These are phyloP conservation scores for Tilletia walkeri DNA, from an alignment of 1,284 basidiomycete genomes.

Conservation along the genomic window DNA sequence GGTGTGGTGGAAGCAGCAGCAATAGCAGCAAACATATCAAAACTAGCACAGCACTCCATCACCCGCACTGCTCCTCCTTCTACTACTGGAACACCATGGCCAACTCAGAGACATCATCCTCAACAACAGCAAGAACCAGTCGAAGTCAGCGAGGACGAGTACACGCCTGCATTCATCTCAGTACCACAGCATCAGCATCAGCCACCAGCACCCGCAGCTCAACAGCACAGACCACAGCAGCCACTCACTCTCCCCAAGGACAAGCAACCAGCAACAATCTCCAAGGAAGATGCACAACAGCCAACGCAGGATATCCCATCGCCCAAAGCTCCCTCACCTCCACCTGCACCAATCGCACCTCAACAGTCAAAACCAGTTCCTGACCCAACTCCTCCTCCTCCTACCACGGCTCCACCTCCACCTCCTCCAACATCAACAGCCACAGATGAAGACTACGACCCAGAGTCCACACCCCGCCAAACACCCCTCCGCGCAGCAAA, in stretches of 20 bases:
- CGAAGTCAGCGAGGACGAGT: not conserved
- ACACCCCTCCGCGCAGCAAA: constrained; percentile 46
- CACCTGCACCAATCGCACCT: too few species aligned
- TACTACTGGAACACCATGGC: not conserved
- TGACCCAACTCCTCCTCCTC: too few species aligned
- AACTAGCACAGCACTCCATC: constrained; percentile 7
- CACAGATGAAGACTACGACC: constrained; percentile 47
- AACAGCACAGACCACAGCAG: too few species aligned
- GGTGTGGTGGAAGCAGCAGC: constrained; percentile 6
- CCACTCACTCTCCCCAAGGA: not conserved
- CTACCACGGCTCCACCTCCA: not conserved
- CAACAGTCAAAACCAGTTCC: too few species aligned
- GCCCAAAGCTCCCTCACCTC: not conserved
- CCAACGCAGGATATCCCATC: not conserved
- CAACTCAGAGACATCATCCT: not conserved
- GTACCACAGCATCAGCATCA: not conserved
- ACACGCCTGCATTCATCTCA: not conserved
- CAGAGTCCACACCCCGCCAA: constrained; percentile 36
- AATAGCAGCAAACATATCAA: constrained; percentile 1
- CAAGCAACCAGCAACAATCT: not conserved
- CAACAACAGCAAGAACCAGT: constrained; percentile 5
- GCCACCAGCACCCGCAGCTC: not conserved
- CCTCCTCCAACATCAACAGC: not conserved
- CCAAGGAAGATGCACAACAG: not conserved
- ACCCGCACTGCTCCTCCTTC: not conserved